phyloP scores from a whole-genome alignment of 2,329 filamentous ascomycete genomes.

The Didymella lethalis region DNA sequence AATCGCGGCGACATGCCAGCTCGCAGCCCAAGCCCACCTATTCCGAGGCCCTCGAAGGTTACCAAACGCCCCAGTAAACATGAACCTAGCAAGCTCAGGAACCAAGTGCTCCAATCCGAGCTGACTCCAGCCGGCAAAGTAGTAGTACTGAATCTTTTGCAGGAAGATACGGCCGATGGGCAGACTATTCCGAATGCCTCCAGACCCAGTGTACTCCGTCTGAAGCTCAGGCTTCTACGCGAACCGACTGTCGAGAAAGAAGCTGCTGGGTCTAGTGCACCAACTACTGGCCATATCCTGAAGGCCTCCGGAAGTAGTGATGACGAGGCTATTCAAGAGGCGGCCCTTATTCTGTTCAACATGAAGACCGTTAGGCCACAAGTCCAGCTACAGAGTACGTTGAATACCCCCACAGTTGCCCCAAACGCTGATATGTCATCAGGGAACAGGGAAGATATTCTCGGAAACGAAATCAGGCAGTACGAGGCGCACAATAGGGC shows the following conservation, averaged over 20 bases:
- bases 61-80: neutral
- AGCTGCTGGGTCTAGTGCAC: no score
- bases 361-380: neutral
- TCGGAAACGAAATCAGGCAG: neutral
- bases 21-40: neutral
- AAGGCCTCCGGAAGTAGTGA: neutral
- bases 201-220: no score
- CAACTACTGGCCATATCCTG: neutral
- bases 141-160: neutral
- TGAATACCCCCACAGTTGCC: neutral
- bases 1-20: neutral
- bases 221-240: no score
- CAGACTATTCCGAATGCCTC: no score
- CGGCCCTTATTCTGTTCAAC: neutral
- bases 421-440: neutral
- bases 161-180: neutral
- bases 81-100: neutral
- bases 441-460: neutral
- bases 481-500: neutral
- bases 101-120: neutral
- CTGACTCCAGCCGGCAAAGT: neutral
- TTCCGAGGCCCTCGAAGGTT: neutral
- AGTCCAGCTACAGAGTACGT: neutral
- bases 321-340: neutral
- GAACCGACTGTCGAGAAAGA: no score